phyloP scores from a whole-genome alignment of 2,329 filamentous ascomycete genomes.

The Erysiphe pulchra region DNA sequence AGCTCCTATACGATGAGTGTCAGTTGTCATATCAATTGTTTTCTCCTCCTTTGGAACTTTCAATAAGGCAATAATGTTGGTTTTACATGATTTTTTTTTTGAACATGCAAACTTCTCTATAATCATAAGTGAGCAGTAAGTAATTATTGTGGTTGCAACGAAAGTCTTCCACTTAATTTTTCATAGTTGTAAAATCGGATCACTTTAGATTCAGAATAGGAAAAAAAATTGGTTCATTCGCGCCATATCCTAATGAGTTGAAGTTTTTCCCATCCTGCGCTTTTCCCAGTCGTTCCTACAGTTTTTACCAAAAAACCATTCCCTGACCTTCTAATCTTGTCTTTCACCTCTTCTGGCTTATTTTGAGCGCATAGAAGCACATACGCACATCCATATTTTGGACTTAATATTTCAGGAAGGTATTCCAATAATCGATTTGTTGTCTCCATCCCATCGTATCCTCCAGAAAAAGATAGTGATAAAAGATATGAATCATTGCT shows the following conservation, averaged over 20 bases:
- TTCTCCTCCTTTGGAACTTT: too few relatives aligned
- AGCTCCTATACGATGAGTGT: too few relatives aligned
- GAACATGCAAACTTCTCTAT: too few relatives aligned
- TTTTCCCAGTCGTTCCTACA: constrained; percentile 60
- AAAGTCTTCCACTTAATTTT: too few relatives aligned
- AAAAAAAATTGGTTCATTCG: neutral
- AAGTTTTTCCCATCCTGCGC: constrained; percentile 84
- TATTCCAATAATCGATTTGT: constrained; percentile 53
- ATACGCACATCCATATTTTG: constrained; percentile 54
- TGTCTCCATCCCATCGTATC: constrained; percentile 76
- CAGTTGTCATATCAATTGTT: too few relatives aligned
- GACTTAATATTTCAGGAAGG: constrained; percentile 37
- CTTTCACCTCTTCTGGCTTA: constrained; percentile 48
- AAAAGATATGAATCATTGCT: constrained; percentile 66
- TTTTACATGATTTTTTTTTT: too few relatives aligned
- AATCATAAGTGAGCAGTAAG: too few relatives aligned
- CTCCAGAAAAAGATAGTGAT: constrained; percentile 70
- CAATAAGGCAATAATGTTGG: too few relatives aligned
- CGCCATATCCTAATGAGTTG: constrained; percentile 66
- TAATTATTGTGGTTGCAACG: too few relatives aligned
- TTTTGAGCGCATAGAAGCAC: constrained; percentile 80
- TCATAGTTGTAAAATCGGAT: too few relatives aligned
- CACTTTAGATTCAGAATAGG: too few relatives aligned
- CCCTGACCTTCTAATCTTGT: constrained; percentile 30
- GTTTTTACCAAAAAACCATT: constrained; percentile 45